phyloP scores from a whole-genome alignment of 495 filamentous ascomycete genomes.

The Collariella sp. region DNA sequence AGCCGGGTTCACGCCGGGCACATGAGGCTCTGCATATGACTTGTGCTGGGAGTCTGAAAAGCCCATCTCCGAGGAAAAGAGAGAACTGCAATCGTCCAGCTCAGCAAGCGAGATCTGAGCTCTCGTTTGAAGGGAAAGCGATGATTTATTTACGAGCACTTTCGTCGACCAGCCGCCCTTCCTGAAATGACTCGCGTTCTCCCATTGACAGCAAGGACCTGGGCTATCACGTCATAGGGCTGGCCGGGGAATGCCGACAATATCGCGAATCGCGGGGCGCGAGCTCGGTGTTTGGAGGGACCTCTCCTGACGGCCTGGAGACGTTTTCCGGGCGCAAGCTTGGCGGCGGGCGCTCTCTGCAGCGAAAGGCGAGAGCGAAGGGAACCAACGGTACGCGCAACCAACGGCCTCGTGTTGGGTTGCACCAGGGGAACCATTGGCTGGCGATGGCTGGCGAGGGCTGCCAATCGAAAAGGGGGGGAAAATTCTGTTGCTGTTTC shows the following conservation, averaged over 20 bases:
- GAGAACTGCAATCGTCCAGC: too few species aligned
- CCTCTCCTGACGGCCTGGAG: too few species aligned
- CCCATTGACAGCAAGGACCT: background rate
- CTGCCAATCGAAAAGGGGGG: background rate
- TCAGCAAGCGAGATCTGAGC: background rate
- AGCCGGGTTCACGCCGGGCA: background rate
- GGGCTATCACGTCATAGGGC: constrained; percentile 2
- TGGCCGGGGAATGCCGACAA: background rate
- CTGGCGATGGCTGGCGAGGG: too few species aligned
- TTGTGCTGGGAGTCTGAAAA: background rate
- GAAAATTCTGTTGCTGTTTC: background rate
- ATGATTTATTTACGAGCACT: background rate
- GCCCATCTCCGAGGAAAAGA: constrained; percentile 12
- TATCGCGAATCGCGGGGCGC: too few species aligned
- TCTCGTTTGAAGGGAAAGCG: too few species aligned
- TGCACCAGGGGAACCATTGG: background rate
- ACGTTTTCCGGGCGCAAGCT: too few species aligned
- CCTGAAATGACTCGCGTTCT: background rate
- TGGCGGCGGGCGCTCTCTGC: too few species aligned
- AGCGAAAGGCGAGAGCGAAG: too few species aligned
- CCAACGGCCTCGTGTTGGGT: too few species aligned
- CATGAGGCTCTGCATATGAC: constrained; percentile 3
- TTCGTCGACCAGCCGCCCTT: too few species aligned
- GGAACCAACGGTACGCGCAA: too few species aligned
- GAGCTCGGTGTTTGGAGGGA: too few species aligned